phyloP scores from a whole-genome alignment of 106 monocot species.

The Triglochin maritima region DNA sequence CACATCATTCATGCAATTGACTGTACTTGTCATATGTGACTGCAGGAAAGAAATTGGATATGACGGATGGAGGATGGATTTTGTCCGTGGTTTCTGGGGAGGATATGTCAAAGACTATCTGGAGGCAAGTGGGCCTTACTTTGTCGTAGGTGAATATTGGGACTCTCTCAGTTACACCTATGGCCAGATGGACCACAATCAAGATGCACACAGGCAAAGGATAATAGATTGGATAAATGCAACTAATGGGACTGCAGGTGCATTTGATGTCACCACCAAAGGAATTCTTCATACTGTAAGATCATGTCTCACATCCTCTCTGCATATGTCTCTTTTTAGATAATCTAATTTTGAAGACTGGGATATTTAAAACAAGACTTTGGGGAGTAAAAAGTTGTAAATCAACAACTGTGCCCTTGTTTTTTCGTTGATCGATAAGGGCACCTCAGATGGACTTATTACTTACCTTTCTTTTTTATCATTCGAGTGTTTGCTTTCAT shows the following conservation, averaged over 20 bases:
- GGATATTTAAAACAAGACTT: no score
- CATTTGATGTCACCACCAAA: slow-evolving; percentile 97
- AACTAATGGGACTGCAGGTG: slow-evolving; percentile 78
- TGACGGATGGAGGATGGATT: slow-evolving; percentile 97
- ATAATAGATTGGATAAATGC: slow-evolving; percentile 98
- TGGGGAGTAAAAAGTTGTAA: no score
- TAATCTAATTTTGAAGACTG: not conserved
- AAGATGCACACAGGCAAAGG: slow-evolving; percentile 96
- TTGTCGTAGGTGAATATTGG: slow-evolving; percentile 96
- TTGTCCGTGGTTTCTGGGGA: slow-evolving; percentile 95
- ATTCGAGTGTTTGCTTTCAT: no score
- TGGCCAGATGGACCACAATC: slow-evolving; percentile 87
- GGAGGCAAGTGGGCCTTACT: slow-evolving; percentile 73
- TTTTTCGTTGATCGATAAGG: no score
- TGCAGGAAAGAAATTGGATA: slow-evolving; percentile 82
- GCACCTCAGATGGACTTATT: no score
- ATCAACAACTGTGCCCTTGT: no score
- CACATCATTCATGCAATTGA: not conserved
- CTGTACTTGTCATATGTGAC: not conserved
- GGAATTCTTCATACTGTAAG: slow-evolving; percentile 91
- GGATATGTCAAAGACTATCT: slow-evolving; percentile 96
- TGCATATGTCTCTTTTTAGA: slow-evolving; percentile 3
- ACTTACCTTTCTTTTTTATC: no score
- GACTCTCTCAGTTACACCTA: slow-evolving; percentile 95
- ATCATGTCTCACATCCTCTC: not conserved